Conservation (phyloP, 2,329 filamentous ascomycete species). For the Zelopaecilomyces penicillatus region DNA sequence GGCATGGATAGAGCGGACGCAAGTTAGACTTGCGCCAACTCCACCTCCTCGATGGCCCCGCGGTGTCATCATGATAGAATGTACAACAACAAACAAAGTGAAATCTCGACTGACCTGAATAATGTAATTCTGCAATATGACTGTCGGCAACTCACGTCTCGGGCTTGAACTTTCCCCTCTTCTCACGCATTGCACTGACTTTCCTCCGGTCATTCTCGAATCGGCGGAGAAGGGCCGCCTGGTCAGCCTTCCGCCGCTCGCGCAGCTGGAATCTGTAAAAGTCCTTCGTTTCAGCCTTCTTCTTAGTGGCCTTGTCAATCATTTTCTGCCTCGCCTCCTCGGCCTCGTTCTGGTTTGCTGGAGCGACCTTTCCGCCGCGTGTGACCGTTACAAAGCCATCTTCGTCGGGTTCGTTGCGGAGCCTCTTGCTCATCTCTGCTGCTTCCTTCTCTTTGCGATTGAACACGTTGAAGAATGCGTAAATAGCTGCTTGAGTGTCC, state of each 20-base stretch:
- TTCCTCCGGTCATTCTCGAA: constrained; percentile 71
- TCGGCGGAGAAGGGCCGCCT: constrained; percentile 56
- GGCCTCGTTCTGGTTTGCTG: constrained; percentile 64
- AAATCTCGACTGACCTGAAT: neutral
- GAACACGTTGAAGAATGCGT: constrained; percentile 82
- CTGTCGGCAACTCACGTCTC: constrained; percentile 28
- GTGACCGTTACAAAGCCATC: constrained; percentile 94
- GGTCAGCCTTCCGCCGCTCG: constrained; percentile 68
- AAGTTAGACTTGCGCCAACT: constrained; percentile 10
- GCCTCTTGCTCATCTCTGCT: constrained; percentile 50
- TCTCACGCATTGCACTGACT: constrained; percentile 62
- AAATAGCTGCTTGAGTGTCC: constrained; percentile 63
- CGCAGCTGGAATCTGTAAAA: constrained; percentile 81
- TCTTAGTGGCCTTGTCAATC: constrained; percentile 55
- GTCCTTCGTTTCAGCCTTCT: constrained; percentile 56
- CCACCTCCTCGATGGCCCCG: constrained; percentile 39
- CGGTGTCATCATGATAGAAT: constrained; percentile 38
- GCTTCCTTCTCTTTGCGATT: constrained; percentile 60
- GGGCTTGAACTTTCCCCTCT: constrained; percentile 53
- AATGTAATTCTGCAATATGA: too few relatives aligned
- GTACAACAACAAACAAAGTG: constrained; percentile 6
- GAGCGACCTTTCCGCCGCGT: constrained; percentile 64
- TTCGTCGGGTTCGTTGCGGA: constrained; percentile 76
- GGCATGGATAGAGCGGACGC: constrained; percentile 34
- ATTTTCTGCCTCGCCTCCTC: constrained; percentile 51